phyloP scores from a whole-genome alignment of 2,329 filamentous ascomycete species.

The Ophiocordyceps sinensis region DNA sequence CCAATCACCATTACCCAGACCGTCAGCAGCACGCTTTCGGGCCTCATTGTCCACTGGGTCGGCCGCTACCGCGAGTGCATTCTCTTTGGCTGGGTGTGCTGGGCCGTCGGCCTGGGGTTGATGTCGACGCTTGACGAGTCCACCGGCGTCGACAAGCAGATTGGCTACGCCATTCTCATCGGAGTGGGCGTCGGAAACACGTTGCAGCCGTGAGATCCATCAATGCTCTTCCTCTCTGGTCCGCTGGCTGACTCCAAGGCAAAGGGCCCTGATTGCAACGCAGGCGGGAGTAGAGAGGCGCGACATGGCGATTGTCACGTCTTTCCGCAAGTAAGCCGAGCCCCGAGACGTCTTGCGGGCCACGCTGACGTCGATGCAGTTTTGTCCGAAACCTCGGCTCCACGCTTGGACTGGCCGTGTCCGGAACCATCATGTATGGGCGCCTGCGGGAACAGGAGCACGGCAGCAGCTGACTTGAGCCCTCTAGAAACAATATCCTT shows the following conservation, averaged over 20 bases:
- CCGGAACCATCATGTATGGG: slow-evolving; percentile 22
- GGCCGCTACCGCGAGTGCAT: slow-evolving; percentile 40
- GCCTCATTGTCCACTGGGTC: slow-evolving; percentile 35
- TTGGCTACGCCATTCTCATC: slow-evolving; percentile 38
- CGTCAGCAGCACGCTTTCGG: slow-evolving; percentile 32
- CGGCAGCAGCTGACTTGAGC: background rate
- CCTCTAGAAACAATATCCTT: slow-evolving; percentile 22
- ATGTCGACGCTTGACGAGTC: slow-evolving; percentile 34
- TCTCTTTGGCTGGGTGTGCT: slow-evolving; percentile 35
- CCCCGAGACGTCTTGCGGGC: no score
- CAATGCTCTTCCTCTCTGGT: no score
- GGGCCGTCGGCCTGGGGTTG: slow-evolving; percentile 36
- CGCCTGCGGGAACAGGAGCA: background rate
- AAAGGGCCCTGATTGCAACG: slow-evolving; percentile 34
- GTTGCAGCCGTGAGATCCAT: slow-evolving; percentile 26
- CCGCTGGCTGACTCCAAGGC: no score
- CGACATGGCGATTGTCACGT: slow-evolving; percentile 29
- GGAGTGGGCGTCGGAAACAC: slow-evolving; percentile 37
- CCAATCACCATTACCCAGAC: slow-evolving; percentile 29
- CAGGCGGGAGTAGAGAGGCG: slow-evolving; percentile 38
- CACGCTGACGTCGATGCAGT: slow-evolving; percentile 7
- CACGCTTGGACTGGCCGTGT: slow-evolving; percentile 23
- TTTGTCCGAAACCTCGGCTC: slow-evolving; percentile 25
- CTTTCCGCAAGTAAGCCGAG: slow-evolving; percentile 23
- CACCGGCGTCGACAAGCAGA: slow-evolving; percentile 34